Base-by-base conservation (phyloP, 2,329 filamentous ascomycete species). In the Curvularia verruculosa region DNA sequence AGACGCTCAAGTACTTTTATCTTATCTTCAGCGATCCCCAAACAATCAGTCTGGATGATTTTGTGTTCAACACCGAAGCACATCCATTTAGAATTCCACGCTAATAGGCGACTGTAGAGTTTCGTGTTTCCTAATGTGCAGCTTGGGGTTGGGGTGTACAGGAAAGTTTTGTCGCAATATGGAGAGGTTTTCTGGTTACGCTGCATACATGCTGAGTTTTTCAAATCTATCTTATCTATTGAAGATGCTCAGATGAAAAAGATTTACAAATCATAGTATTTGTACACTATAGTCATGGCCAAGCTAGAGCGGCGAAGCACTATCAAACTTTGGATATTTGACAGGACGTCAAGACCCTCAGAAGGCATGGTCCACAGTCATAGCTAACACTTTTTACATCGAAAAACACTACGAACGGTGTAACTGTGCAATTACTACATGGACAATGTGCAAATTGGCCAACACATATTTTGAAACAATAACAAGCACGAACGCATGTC, bases 1-100 rank as follows among this genome's bases (percentile, higher is more conserved):
- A 81, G 60, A 81, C 80, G 39, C 65, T 82, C 31, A 82, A 82
- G 66, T 82, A 81, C 59, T 81, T 82, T 58, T 82, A 81, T 56
- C 67, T 82, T 12, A 71, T 80, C 12, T 81, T 81, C 64, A 78
- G 76, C 50, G 75, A 79, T 37, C 75, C 77, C 7, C 65, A 73
- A 18, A 29, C 72, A 6, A 67, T 81, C 18, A 79, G 75, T 58
- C 63, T 82, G 56, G 80, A 82, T 60, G 75, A 81, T 29, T 71
- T 69, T 56, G 78, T 81, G 1, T 77, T 81, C 52, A 81, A 81
- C 51, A 81, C 79, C 5, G 79, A 81, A 60, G 79, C 79, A 7
- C 79, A 81, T 70, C 77, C 79, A 2, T 80, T 81, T 49, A 72
- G 66, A 10, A 36, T 50, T 18, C 48, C 48, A 8, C 45, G 9